Evolutionary conservation across 1,139 yeast species (phyloP).

Genomic region (Citeromyces siamensis): DNA sequence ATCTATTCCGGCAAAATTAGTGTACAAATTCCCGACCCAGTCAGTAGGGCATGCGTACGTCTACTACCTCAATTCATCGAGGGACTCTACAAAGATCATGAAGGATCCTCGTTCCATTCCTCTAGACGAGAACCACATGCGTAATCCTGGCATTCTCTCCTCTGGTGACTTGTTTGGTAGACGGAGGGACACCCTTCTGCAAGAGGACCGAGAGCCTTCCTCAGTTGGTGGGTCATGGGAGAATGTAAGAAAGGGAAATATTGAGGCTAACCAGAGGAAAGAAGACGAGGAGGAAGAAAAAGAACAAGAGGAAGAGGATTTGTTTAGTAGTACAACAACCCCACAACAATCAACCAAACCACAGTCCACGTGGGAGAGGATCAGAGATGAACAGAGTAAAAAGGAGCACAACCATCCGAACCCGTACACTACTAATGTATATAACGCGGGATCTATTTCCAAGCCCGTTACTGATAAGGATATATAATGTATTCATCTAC

Average conservation of each 20-base stretch:
- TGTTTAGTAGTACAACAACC: background rate
- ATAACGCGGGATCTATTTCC: slow-evolving; percentile 3
- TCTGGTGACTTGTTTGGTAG: slow-evolving; percentile 3
- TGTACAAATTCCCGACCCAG: background rate
- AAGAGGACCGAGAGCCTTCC: background rate
- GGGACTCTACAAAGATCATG: background rate
- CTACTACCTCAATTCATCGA: slow-evolving; percentile 1
- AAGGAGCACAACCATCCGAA: background rate
- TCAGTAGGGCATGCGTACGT: slow-evolving; percentile 2
- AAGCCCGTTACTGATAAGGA: background rate
- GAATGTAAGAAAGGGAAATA: slow-evolving; percentile 1
- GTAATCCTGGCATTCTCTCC: slow-evolving; percentile 1
- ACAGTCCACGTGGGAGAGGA: slow-evolving; percentile 4
- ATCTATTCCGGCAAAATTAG: slow-evolving; percentile 1
- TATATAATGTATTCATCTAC: slow-evolving; percentile 6
- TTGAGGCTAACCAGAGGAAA: background rate
- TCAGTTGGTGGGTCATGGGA: background rate
- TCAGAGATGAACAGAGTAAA: no score
- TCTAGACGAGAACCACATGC: background rate
- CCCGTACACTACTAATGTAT: slow-evolving; percentile 3
- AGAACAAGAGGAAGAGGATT: slow-evolving; percentile 1
- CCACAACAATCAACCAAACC: background rate
- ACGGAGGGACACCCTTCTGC: background rate
- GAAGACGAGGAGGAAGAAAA: background rate
- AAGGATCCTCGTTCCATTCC: slow-evolving; percentile 3